Percentiles rank a stretch among this genome's conserved stretches.
Conservation (phyloP, 2,329 filamentous ascomycete species). For the Alternaria conjuncta region DNA sequence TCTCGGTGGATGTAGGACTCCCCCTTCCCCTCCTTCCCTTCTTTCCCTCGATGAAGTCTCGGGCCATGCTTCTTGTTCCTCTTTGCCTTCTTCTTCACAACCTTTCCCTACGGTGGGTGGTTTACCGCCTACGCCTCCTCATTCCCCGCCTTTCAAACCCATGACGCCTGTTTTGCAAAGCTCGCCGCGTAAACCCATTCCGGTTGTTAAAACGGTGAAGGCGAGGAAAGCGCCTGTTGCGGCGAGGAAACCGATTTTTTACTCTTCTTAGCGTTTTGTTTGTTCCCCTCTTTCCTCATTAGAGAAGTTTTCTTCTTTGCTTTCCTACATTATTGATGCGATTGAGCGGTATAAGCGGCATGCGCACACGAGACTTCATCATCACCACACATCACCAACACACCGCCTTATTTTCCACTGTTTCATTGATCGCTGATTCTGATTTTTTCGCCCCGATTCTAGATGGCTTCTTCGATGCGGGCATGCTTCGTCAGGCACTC, state of each 20-base stretch:
- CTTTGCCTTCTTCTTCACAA: constrained; percentile 7
- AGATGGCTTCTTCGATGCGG: constrained; percentile 98
- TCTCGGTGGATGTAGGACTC: constrained; percentile 79
- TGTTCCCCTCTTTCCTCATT: background rate
- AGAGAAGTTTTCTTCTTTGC: background rate
- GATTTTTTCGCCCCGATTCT: constrained; percentile 35
- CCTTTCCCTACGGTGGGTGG: background rate
- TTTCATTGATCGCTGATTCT: constrained; percentile 17
- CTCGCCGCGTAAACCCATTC: constrained; percentile 26
- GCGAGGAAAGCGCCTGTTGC: constrained; percentile 27
- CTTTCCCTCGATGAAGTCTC: constrained; percentile 28
- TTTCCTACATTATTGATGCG: background rate
- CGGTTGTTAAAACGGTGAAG: constrained; percentile 28
- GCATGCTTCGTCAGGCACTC: constrained; percentile 88
- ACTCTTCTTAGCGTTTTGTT: constrained; percentile 15
- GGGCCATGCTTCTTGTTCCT: constrained; percentile 13
- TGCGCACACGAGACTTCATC: constrained; percentile 4
- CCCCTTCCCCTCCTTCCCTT: constrained; percentile 41
- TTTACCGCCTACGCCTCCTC: constrained; percentile 43
- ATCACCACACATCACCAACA: background rate
- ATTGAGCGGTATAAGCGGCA: background rate
- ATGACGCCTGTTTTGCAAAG: constrained; percentile 40
- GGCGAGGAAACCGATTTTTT: constrained; percentile 27
- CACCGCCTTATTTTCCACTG: background rate
- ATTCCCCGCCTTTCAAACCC: constrained; percentile 44